phyloP scores from a whole-genome alignment of 2,329 filamentous ascomycete genomes.

The Penicillium sp. region DNA sequence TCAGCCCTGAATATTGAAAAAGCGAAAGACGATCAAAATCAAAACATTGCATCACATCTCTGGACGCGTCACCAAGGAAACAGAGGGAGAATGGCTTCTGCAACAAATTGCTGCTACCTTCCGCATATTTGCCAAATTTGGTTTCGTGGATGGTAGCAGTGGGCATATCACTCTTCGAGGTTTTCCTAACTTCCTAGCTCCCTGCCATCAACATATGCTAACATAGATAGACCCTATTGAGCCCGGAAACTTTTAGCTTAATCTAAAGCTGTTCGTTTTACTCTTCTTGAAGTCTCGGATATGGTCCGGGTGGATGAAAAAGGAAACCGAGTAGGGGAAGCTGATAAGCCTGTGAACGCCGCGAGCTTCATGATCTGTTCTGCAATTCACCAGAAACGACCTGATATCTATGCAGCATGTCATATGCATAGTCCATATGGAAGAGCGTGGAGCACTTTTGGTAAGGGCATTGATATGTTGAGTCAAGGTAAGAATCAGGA shows the following conservation, averaged over 20 bases:
- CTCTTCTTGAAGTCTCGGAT: slow-evolving; percentile 46
- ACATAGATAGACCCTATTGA: neutral
- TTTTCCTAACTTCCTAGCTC: neutral
- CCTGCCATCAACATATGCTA: neutral
- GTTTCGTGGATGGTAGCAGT: neutral
- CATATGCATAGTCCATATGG: slow-evolving; percentile 50
- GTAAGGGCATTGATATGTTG: slow-evolving; percentile 44
- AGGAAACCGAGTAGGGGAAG: slow-evolving; percentile 45
- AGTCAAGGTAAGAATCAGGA: slow-evolving; percentile 35
- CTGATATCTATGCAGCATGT: slow-evolving; percentile 47
- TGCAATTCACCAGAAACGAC: slow-evolving; percentile 47
- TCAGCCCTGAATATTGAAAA: too few relatives aligned
- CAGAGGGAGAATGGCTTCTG: neutral
- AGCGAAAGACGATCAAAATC: neutral
- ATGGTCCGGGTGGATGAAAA: slow-evolving; percentile 47
- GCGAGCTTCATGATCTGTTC: slow-evolving; percentile 51
- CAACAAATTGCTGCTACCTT: neutral
- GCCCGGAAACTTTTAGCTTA: neutral
- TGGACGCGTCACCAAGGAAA: neutral
- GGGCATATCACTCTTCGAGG: neutral
- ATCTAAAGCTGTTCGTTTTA: slow-evolving; percentile 33
- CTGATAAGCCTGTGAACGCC: slow-evolving; percentile 41
- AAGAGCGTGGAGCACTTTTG: slow-evolving; percentile 44
- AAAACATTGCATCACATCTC: neutral
- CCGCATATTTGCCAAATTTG: neutral